phyloP scores from a whole-genome alignment of 331 rosid species.

The Telfairia occidentalis region DNA sequence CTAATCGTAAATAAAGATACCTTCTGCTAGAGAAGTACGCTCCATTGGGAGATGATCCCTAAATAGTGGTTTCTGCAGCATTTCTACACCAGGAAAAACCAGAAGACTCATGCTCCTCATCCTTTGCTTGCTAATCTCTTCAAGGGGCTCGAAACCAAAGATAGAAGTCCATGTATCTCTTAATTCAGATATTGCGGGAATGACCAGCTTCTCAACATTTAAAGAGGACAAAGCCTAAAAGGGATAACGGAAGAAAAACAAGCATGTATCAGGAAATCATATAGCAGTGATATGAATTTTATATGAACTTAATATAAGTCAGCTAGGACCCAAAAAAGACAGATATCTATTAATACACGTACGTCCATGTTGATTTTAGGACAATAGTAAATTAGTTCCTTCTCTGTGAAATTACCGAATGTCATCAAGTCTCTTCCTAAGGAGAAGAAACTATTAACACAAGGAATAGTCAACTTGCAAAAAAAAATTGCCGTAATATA shows the following conservation, averaged over 20 bases:
- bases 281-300: conserved; percentile 12
- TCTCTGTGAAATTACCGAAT: not conserved
- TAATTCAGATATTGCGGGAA: conserved; percentile 79
- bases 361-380: not conserved
- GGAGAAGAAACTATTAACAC: not conserved
- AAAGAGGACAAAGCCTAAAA: conserved; percentile 63
- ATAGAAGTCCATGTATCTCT: conserved; percentile 71
- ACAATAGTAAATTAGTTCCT: not conserved
- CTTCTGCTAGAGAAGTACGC: conserved; percentile 24
- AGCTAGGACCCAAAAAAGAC: not conserved
- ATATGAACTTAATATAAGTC: conserved; percentile 1
- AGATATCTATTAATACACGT: not conserved
- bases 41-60: conserved; percentile 21
- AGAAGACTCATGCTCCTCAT: conserved; percentile 54
- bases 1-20: conserved; percentile 21
- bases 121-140: conserved; percentile 31
- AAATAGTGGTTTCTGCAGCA: conserved; percentile 59
- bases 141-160: conserved; percentile 75
- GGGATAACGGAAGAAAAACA: not conserved
- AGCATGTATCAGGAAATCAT: conserved; percentile 20
- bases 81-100: conserved; percentile 77
- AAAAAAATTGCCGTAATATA: not conserved
- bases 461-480: not conserved
- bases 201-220: conserved; percentile 68
- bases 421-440: not conserved